Percentiles rank a stretch among this genome's conserved stretches.
phyloP scores from a whole-genome alignment of 371 early-diverging fungal species.

The Zancudomyces culisetae region DNA sequence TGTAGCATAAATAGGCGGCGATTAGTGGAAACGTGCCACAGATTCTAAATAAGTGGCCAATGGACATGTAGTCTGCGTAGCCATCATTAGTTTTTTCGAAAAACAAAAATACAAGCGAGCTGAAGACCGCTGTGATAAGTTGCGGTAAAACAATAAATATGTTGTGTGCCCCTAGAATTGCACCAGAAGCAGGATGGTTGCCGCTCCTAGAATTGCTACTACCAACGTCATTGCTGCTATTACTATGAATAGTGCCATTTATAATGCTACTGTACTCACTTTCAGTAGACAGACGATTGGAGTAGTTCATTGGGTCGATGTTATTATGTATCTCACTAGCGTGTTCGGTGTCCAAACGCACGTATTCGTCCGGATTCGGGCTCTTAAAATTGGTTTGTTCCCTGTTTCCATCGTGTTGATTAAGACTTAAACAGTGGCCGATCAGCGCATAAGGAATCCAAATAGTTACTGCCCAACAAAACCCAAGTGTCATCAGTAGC shows the following conservation, averaged over 20 bases:
- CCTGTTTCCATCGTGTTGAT: not conserved
- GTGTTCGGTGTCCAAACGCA: not conserved
- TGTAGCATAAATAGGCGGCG: not conserved
- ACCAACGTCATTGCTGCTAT: too few species aligned
- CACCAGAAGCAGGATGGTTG: constrained; percentile 40
- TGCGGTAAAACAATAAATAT: constrained; percentile 86
- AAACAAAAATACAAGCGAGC: constrained; percentile 48
- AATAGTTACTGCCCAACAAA: constrained; percentile 73
- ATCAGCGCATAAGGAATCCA: constrained; percentile 87
- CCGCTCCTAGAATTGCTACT: too few species aligned
- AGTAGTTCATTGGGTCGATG: not conserved
- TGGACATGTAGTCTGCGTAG: not conserved
- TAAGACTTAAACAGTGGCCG: constrained; percentile 10
- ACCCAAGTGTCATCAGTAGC: constrained; percentile 52
- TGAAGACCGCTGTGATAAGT: constrained; percentile 54
- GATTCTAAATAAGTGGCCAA: not conserved
- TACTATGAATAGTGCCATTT: too few species aligned
- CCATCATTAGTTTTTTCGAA: constrained; percentile 4
- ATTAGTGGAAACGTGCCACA: not conserved
- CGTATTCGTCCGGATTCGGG: not conserved
- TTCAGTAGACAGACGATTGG: not conserved
- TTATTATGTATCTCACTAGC: not conserved
- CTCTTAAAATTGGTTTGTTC: not conserved
- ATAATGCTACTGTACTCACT: not conserved
- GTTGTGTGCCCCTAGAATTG: constrained; percentile 82